Percentiles rank a stretch among this genome's conserved stretches.
Conservation (phyloP, 1,139 yeast genomes). For the Trichomonascaceae sp. region DNA sequence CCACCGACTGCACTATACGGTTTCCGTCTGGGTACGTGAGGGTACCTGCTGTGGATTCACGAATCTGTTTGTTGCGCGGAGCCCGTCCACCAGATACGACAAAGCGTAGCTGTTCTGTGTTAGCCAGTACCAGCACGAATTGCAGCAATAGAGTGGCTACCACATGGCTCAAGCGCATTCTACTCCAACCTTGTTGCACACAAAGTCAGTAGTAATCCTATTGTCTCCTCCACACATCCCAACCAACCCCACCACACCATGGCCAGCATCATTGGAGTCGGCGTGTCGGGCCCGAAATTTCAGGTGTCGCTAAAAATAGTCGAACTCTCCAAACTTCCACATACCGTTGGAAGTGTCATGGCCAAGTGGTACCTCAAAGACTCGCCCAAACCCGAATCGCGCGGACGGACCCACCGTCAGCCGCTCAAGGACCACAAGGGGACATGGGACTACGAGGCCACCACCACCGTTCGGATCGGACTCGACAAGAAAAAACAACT, state of each 20-base stretch:
- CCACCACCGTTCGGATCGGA: constrained; percentile 29
- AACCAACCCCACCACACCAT: too few relatives aligned
- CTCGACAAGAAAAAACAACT: constrained; percentile 26
- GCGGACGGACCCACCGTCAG: constrained; percentile 34
- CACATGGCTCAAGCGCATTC: too few relatives aligned
- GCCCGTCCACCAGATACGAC: too few relatives aligned
- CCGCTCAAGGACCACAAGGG: constrained; percentile 38
- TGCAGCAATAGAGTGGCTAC: too few relatives aligned
- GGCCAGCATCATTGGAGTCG: background rate
- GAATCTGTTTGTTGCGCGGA: too few relatives aligned
- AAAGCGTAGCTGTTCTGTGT: too few relatives aligned
- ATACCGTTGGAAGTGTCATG: constrained; percentile 54
- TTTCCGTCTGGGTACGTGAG: too few relatives aligned
- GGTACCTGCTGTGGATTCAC: too few relatives aligned
- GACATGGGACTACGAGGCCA: constrained; percentile 32
- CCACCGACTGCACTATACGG: background rate
- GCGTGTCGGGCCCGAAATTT: constrained; percentile 29
- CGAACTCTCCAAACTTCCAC: constrained; percentile 74
- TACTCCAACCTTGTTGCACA: too few relatives aligned
- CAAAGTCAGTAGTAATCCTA: too few relatives aligned
- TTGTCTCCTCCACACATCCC: too few relatives aligned
- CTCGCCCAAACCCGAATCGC: constrained; percentile 28
- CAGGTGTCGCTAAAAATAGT: constrained; percentile 45
- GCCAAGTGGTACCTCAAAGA: constrained; percentile 47
- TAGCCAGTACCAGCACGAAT: too few relatives aligned